Evolutionary conservation across 75 land plant genomes (phyloP).

Genomic region (Azolla pinnata): DNA sequence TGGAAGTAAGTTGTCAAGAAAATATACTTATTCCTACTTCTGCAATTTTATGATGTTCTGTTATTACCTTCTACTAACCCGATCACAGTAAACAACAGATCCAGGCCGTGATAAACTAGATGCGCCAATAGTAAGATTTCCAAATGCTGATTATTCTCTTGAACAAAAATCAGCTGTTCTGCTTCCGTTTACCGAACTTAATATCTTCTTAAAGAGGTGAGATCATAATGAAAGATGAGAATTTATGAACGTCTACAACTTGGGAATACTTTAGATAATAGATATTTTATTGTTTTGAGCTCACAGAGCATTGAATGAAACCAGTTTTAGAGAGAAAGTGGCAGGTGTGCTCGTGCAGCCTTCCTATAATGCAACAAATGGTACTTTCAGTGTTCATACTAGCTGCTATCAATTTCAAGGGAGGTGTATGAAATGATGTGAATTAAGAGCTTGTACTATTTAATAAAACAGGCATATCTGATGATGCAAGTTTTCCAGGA

Average conservation of each 20-base stretch:
- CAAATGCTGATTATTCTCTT: constrained; percentile 18
- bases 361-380: constrained; percentile 1
- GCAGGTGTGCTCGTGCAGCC: constrained; percentile 63
- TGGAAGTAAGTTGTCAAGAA: constrained; percentile 40
- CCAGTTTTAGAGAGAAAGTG: constrained; percentile 31
- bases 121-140: constrained; percentile 53
- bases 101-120: constrained; percentile 53
- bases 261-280: too few relatives aligned
- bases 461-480: constrained; percentile 42
- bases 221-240: background rate
- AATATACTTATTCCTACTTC: background rate
- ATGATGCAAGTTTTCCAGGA: constrained; percentile 62
- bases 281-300: too few relatives aligned
- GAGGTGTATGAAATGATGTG: too few relatives aligned
- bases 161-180: constrained; percentile 38
- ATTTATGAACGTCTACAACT: background rate
- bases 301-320: constrained; percentile 36
- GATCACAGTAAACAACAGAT: constrained; percentile 40
- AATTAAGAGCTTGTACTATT: too few relatives aligned
- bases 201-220: constrained; percentile 32
- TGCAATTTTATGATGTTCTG: background rate
- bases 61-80: too few relatives aligned
- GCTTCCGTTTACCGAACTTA: constrained; percentile 39
- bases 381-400: too few relatives aligned
- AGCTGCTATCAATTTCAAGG: too few relatives aligned